Evolutionary conservation across 352 stramenopile species (phyloP).

Genomic region (Aphanomyces astaci): DNA sequence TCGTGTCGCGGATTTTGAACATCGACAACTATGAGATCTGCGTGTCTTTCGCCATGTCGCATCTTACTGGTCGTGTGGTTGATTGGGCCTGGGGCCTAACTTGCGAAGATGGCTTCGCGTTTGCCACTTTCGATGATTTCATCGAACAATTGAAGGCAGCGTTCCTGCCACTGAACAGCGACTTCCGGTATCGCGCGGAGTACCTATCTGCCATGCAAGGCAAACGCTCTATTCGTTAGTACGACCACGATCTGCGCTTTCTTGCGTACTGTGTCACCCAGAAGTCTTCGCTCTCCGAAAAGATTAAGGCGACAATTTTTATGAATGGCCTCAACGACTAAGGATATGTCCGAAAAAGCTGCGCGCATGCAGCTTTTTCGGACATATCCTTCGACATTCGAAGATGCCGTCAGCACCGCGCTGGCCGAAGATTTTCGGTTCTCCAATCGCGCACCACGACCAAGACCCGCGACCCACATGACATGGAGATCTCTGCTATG

Average conservation of each 20-base stretch:
- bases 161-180: background rate
- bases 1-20: too few species aligned
- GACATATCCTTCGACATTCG: conserved; percentile 3
- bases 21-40: too few species aligned
- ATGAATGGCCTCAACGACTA: conserved; percentile 25
- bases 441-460: conserved; percentile 1
- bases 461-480: background rate
- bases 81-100: background rate
- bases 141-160: background rate
- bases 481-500: conserved; percentile 26
- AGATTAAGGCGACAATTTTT: conserved; percentile 28
- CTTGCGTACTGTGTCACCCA: background rate
- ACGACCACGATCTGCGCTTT: background rate
- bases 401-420: conserved; percentile 23
- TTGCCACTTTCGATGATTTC: background rate
- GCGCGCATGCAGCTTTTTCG: conserved; percentile 25
- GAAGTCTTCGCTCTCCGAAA: background rate
- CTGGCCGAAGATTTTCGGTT: conserved; percentile 25
- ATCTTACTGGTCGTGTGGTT: background rate
- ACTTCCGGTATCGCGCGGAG: background rate
- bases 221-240: background rate
- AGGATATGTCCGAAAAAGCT: too few species aligned
- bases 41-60: too few species aligned
- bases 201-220: background rate
- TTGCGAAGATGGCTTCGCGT: background rate